Base-by-base conservation (phyloP, 768 basidiomycete genomes). In the Leccinum imitatum region DNA sequence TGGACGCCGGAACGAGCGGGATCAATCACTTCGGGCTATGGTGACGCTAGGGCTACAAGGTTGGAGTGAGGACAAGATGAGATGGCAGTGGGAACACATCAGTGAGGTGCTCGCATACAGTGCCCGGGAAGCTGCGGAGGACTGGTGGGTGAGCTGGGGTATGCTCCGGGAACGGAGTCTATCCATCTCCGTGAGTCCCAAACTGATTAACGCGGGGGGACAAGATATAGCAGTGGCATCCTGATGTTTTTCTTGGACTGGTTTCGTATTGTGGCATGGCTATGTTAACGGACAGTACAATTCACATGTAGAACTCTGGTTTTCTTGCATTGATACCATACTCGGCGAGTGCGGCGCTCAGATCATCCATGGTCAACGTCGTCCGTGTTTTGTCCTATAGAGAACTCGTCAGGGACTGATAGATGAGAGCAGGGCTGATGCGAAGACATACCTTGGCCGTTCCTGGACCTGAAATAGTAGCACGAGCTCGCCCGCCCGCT, bases 311-410 rank as follows among this genome's bases (percentile, higher is more conserved):
- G 75, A 94, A 98, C 61, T 98, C 95, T 15, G 96, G 94, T 67
- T 97, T 96, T 71, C 90, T 87, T 14, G 93, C 83, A 65, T 90
- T 95, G 67, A 99, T 93, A 6, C 96, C 96, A 67, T 98, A 97
- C 74, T 99, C 97, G n/a, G 83, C 82, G 33, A 99, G 82, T 2
- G 97, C 97, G 6, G 93, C 81, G 60, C 90, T 91, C 37, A 99
- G 80, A 71, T 99, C 97, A 56, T 99, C 97, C 95, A 98, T 98
- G 19, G 93, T 97, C 63, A 99, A 76, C 0, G 94, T 92, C 44
- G 96, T 98, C 62, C 91, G 86, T 44, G 93, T 95, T 70, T 95
- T 91, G 69, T 93, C 92, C 91, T 93, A 61, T 10, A 17, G 31
- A 37, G 15, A 53, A 51, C 0, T 9, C 17, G 44, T 68, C 25